phyloP scores from a whole-genome alignment of 2,329 filamentous ascomycete species.

The Nannizziopsis barbatae region DNA sequence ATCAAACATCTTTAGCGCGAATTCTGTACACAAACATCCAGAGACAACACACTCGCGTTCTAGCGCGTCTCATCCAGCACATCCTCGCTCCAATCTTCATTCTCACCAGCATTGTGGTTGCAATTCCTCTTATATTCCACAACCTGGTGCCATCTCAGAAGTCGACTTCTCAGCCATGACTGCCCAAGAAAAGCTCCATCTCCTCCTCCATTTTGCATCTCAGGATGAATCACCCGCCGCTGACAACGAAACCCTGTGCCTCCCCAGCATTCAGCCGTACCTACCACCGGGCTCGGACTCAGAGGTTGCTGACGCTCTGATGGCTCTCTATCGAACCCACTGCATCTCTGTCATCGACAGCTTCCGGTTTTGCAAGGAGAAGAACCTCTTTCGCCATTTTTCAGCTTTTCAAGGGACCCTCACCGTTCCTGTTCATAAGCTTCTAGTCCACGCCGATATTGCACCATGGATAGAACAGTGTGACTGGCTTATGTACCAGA shows the following conservation, averaged over 20 bases:
- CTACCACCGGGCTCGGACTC: conserved; percentile 70
- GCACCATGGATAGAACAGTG: conserved; percentile 92
- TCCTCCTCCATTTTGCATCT: conserved; percentile 31
- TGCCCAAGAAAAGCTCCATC: conserved; percentile 30
- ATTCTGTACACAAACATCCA: background rate
- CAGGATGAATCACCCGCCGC: conserved; percentile 26
- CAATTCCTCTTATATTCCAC: conserved; percentile 2
- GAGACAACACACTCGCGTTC: conserved; percentile 3
- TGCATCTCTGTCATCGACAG: conserved; percentile 93
- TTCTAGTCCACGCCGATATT: conserved; percentile 69
- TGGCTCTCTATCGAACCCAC: conserved; percentile 82
- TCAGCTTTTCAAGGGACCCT: conserved; percentile 92
- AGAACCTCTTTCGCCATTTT: conserved; percentile 90
- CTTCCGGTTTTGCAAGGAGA: conserved; percentile 91
- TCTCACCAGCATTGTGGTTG: conserved; percentile 6
- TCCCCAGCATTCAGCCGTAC: conserved; percentile 80
- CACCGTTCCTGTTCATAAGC: conserved; percentile 89
- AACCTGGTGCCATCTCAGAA: conserved; percentile 5
- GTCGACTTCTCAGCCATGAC: conserved; percentile 16
- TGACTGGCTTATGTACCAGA: conserved; percentile 91
- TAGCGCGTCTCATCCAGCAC: background rate
- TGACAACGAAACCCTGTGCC: conserved; percentile 59
- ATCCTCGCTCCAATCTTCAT: background rate
- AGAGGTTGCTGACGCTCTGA: conserved; percentile 75
- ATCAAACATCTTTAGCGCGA: conserved; percentile 1